Base-by-base conservation (phyloP, 768 basidiomycete genomes). In the Tylopilus rubrobrunneus region DNA sequence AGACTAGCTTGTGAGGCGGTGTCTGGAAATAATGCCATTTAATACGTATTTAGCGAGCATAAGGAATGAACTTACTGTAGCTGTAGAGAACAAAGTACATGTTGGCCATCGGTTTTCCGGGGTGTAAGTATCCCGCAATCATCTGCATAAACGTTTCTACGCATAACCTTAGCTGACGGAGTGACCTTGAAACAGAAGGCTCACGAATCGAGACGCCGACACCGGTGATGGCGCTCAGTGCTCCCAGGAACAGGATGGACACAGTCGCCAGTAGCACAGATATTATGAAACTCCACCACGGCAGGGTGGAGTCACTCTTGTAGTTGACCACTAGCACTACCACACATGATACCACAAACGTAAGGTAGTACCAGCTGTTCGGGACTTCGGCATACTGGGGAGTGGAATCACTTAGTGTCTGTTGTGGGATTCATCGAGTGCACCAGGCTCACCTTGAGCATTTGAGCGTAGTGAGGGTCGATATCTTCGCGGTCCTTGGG, bases 201-300 rank as follows among this genome's bases (percentile, higher is more conserved):
- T 56, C 19, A 65, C 67, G 62, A 42, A 52, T 63, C 4, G 62
- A 52, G n/a, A 61, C 1, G 5, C 1, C 0, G 23, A 51, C 28
- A 14, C 71, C 79, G 33, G 79, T 77, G 56, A 81, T 79, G 7
- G 80, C 80, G 48, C 74, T 77, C 0, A 84, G 71, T 0, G 82
- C 78, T 12, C 78, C 74, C 47, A 82, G 73, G 67, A 85, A 79
- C 5, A 81, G 74, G 45, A 81, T 62, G 57, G 77, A 80, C 33
- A 80, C 53, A 2, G 70, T 60, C 0, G 82, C 75, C 49, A 86
- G 68, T 31, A 83, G 64, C 29, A 86, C 62, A 19, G 75, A 73
- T 21, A 84, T 75, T 51, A 80, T 69, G 51, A 82, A 34, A 15
- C 34, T 34, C 34, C 34, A 34, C 34, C 34, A 34, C 14, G 34